Evolutionary conservation across 345 rosid genomes (phyloP).

Genomic region (Populus deltoides): DNA sequence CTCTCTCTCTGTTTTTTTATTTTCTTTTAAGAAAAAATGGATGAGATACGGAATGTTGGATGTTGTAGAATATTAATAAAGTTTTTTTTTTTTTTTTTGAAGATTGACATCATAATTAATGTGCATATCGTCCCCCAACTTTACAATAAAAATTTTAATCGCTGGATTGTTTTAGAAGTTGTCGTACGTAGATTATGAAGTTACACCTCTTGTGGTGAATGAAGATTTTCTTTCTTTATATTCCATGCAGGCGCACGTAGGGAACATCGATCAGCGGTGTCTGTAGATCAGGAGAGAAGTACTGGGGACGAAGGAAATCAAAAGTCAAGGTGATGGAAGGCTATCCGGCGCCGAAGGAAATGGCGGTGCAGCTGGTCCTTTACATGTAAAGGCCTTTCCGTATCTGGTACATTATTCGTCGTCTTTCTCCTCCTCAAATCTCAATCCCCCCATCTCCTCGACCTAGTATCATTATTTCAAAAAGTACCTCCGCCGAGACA

Average conservation of each 20-base stretch:
- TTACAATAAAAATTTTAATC: no score
- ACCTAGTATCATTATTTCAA: neutral
- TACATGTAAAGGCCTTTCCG: neutral
- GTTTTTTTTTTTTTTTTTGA: no score
- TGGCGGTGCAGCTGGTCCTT: slow-evolving; percentile 18
- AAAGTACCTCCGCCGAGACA: neutral
- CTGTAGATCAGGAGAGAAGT: neutral
- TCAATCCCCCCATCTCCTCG: neutral
- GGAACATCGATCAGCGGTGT: neutral
- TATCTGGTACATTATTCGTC: slow-evolving; percentile 7
- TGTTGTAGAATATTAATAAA: no score
- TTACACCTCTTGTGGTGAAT: neutral
- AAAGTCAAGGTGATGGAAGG: slow-evolving; percentile 46
- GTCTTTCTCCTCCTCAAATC: neutral
- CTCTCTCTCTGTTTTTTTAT: no score
- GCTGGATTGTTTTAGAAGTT: no score
- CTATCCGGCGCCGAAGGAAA: slow-evolving; percentile 28
- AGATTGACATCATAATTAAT: no score
- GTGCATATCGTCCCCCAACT: no score
- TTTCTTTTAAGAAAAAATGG: no score
- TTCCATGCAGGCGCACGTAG: slow-evolving; percentile 6
- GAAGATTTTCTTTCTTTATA: neutral
- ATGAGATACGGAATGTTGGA: no score
- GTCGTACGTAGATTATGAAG: no score
- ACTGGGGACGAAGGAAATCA: slow-evolving; percentile 14